Base-by-base conservation (phyloP, 345 rosid species). In the Trapa incisa region DNA sequence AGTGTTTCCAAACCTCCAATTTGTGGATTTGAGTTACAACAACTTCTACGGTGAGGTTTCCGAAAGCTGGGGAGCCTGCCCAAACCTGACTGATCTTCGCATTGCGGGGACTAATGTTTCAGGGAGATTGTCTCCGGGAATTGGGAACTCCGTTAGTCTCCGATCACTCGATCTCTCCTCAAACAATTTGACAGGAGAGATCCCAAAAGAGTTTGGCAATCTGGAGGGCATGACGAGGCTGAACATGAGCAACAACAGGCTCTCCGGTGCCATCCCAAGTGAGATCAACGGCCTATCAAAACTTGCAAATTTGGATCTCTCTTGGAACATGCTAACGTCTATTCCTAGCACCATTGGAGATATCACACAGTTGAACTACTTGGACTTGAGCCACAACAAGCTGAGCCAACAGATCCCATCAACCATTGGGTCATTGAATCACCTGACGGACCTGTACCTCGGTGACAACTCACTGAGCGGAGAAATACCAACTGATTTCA, bases 341-440 rank as follows among this genome's bases (percentile, higher is more conserved):
- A 66, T 72, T 6, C 37, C 14, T 0, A 3, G 1, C 35, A 50
- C 6, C 39, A 47, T 58, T 1, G 48, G 36, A 32, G 3, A 36
- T 32, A 42, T 48, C 43, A 79, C 42, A 64, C 50, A 3, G 79
- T 37, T 70, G 13, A 1, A 16, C 58, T 13, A 10, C 69, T 70
- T 81, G 72, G 62, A 80, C 71, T 22, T 82, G 81, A 77, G 87
- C 62, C 60, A 32, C 29, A 81, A 85, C n/a, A 0, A 66, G 0
- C 65, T 85, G 33, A 66, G 36, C 3, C 62, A 68, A 35, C 4
- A 42, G n/a, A 81, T 82, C 67, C 81, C 81, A 1, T 1, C 1
- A 3, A 17, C 67, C 3, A 16, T 81, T 2, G 54, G 69, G 41
- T 50, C 37, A 10, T 15, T 77, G 12, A 6, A 1, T 41, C 75